Evolutionary conservation across 495 filamentous ascomycete genomes (phyloP).

Genomic region (Paragyromitra xinjiangensis): DNA sequence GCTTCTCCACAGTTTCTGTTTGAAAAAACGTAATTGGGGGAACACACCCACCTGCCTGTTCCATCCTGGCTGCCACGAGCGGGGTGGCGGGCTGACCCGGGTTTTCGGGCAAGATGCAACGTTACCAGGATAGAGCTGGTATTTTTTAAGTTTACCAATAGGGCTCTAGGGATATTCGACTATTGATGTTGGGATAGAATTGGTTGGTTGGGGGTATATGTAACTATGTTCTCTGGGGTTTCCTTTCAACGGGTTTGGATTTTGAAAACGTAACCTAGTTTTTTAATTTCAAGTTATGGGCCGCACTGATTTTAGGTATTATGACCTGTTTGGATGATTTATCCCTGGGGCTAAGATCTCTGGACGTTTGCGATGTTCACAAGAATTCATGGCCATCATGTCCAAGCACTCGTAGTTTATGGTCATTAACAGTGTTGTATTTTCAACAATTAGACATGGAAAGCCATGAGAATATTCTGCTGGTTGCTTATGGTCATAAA

Average conservation of each 20-base stretch:
- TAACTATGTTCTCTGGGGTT: too few species aligned
- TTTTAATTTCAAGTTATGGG: too few species aligned
- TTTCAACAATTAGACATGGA: conserved; percentile 17
- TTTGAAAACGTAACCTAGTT: too few species aligned
- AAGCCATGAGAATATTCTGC: not conserved
- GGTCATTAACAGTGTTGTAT: conserved; percentile 16
- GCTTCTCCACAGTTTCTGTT: not conserved
- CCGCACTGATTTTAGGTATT: too few species aligned
- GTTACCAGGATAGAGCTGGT: not conserved
- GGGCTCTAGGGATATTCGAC: too few species aligned
- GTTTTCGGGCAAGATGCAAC: not conserved
- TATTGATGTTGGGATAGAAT: too few species aligned
- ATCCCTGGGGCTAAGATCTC: not conserved
- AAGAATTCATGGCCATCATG: not conserved
- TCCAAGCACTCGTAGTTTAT: not conserved
- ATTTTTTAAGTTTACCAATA: too few species aligned
- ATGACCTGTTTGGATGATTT: too few species aligned
- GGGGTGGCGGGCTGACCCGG: not conserved
- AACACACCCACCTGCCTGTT: not conserved
- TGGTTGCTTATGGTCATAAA: conserved; percentile 1
- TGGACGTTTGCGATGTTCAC: not conserved
- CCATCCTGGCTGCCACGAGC: not conserved
- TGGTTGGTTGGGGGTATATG: too few species aligned
- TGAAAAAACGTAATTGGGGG: not conserved
- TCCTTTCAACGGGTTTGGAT: too few species aligned